Base-by-base conservation (phyloP, 495 filamentous ascomycete genomes). In the Apodospora peruviana region DNA sequence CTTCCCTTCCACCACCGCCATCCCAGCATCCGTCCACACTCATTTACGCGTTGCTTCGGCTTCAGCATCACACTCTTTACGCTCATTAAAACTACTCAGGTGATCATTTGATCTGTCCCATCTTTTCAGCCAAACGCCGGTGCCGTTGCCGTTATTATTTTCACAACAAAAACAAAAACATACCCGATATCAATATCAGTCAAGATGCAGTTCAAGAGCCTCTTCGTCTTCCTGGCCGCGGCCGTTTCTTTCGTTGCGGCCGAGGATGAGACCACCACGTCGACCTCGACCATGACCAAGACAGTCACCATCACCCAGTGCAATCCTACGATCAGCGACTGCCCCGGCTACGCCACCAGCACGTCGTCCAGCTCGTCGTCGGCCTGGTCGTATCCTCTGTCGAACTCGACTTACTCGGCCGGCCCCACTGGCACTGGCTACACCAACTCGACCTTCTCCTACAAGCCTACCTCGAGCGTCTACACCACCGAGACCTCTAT, bases 261-360 rank as follows among this genome's bases (percentile, higher is more conserved):
- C 25, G 23, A 62, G 37, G 57, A 59, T 36, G 46, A 32, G 39
- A 49, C 58, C 40, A 59, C 50, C 37, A 63, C 73, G 37, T 66
- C 69, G 50, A 73, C 70, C 21, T 60, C 62, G 45, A 71, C 68
- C 48, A 51, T 70, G 55, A 73, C 72, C 27, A 53, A 64, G 44
- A 73, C 70, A 23, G 56, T 73, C 59, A 75, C 74, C 55, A 68
- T 75, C 55, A 73, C 70, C 47, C 51, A 67, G 61, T 73, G 72
- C 66, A 71, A 66, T 57, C 66, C 70, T 8, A 66, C 62, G 27
- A 61, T 62, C 59, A 65, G 74, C 43, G 57, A 64, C 47, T 70
- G 77, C 70, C 67, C 75, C 24, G 53, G 62, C 50, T 59, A 45
- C 58, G 59, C 56, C 17, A 56, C 64, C 3, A 37, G 18, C 24